phyloP scores from a whole-genome alignment of 306 rosid species.

The Vigna angularis region DNA sequence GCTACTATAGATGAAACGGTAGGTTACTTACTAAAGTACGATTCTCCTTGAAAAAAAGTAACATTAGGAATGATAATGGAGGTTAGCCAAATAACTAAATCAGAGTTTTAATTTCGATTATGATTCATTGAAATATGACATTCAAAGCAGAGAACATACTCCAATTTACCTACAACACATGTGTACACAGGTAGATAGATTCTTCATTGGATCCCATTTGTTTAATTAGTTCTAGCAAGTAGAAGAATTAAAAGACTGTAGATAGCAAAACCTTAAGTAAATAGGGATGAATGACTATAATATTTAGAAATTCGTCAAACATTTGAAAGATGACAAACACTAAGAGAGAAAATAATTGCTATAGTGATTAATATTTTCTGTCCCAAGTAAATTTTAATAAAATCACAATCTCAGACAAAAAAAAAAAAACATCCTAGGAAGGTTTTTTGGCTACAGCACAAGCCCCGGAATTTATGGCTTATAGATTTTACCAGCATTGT shows the following conservation, averaged over 20 bases:
- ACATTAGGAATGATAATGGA: conserved; percentile 23
- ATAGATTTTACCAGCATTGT: neutral
- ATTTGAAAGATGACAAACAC: conserved; percentile 6
- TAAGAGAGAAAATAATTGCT: neutral
- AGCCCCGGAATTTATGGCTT: conserved; percentile 11
- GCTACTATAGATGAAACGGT: conserved; percentile 40
- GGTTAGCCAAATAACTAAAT: conserved; percentile 28
- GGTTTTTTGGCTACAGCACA: neutral
- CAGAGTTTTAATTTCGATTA: conserved; percentile 1
- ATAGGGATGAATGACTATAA: neutral
- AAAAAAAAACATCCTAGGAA: neutral
- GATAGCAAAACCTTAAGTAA: neutral
- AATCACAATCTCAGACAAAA: neutral
- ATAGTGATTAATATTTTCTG: neutral
- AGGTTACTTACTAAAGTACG: conserved; percentile 56
- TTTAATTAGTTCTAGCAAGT: neutral
- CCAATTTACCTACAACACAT: neutral
- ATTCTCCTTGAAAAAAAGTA: conserved; percentile 31
- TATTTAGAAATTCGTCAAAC: neutral
- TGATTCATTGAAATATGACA: conserved; percentile 8
- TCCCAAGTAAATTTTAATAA: neutral
- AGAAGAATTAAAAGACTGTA: conserved; percentile 26
- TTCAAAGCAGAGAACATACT: conserved; percentile 23
- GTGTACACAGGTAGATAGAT: neutral
- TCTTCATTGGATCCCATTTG: conserved; percentile 8